These are phyloP conservation scores for Panicum miliaceum DNA, from an alignment of 176 grass and related monocot species.

Conservation along the genomic window DNA sequence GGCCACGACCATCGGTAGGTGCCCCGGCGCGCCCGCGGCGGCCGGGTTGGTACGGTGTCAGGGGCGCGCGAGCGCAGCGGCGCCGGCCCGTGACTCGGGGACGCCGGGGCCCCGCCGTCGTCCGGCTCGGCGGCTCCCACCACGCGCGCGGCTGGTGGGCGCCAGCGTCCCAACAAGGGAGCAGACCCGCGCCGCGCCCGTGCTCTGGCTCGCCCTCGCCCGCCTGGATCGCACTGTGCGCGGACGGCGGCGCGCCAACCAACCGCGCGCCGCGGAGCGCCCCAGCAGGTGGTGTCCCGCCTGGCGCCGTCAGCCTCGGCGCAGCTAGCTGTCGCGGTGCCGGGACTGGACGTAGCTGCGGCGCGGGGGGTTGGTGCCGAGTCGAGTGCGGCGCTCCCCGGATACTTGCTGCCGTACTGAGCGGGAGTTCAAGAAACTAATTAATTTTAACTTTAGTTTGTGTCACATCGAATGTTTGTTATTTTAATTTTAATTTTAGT, in stretches of 20 bases:
- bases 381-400: neutral
- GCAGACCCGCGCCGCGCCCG: neutral
- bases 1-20: slow-evolving; percentile 1
- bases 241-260: slow-evolving; percentile 9
- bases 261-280: neutral
- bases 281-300: neutral
- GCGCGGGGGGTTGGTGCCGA: slow-evolving; percentile 8
- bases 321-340: slow-evolving; percentile 3
- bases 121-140: neutral
- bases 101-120: neutral
- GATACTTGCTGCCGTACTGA: neutral
- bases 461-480: too few species aligned
- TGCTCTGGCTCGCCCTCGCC: neutral
- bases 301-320: neutral
- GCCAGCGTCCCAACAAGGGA: slow-evolving; percentile 1
- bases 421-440: too few species aligned
- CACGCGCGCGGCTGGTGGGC: neutral
- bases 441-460: too few species aligned
- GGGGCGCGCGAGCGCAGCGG: neutral
- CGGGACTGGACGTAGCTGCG: neutral
- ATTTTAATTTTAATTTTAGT: too few species aligned
- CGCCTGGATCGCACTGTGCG: neutral
- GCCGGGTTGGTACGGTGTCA: slow-evolving; percentile 37
- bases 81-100: neutral
- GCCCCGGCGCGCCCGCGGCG: neutral